Percentiles rank a stretch among this genome's conserved stretches.
These are phyloP conservation scores for Lecanoromycetidae sp. DNA, from an alignment of 2,329 filamentous ascomycete genomes.

Conservation along the genomic window DNA sequence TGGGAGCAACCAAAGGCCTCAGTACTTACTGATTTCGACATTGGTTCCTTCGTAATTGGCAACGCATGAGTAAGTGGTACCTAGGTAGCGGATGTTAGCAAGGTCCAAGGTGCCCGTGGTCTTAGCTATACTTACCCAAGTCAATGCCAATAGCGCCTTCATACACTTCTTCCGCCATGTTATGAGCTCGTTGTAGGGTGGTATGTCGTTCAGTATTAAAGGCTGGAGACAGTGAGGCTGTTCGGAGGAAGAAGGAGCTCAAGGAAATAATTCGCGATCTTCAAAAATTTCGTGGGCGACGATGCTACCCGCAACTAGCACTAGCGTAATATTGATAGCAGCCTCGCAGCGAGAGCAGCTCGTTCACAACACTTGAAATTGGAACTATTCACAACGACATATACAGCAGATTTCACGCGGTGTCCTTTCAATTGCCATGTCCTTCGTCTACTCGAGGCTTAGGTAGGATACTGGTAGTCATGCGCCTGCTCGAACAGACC, in stretches of 20 bases:
- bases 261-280: neutral
- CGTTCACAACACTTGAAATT: neutral
- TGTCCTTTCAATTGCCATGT: neutral
- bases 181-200: constrained; percentile 25
- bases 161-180: constrained; percentile 96
- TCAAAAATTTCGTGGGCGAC: constrained; percentile 1
- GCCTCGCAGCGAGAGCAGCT: neutral
- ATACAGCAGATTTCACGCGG: too few species aligned
- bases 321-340: neutral
- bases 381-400: too few species aligned
- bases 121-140: constrained; percentile 53
- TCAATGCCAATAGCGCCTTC: constrained; percentile 99
- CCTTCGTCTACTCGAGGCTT: too few species aligned
- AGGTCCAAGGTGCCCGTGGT: constrained; percentile 15
- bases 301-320: constrained; percentile 8
- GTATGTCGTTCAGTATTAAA: neutral
- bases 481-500: too few species aligned
- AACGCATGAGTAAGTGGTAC: constrained; percentile 99
- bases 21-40: constrained; percentile 83
- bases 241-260: neutral
- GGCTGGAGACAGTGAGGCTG: neutral
- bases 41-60: constrained; percentile 98
- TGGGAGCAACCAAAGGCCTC: constrained; percentile 6
- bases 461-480: too few species aligned
- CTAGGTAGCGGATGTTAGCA: constrained; percentile 38